Evolutionary conservation across 129 eudicot genomes (phyloP).

Genomic region (Lactuca sativa): DNA sequence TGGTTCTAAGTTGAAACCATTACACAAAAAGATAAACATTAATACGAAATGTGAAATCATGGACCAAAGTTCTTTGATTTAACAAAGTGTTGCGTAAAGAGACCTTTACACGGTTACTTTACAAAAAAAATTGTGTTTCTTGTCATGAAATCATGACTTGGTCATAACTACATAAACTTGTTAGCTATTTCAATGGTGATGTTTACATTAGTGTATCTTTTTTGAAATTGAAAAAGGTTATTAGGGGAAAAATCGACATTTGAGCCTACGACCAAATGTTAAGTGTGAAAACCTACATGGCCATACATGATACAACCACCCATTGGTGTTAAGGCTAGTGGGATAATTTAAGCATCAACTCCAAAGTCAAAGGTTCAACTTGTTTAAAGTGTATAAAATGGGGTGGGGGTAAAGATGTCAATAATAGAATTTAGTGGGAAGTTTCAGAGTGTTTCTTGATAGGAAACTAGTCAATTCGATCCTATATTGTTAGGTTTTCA

Average conservation of each 20-base stretch:
- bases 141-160: conserved; percentile 6
- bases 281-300: conserved; percentile 25
- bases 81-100: background rate
- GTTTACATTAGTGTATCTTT: background rate
- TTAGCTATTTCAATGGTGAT: background rate
- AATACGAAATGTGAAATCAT: conserved; percentile 17
- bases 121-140: background rate
- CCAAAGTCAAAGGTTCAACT: conserved; percentile 30
- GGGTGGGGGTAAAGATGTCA: conserved; percentile 34
- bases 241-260: conserved; percentile 14
- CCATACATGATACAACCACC: conserved; percentile 21
- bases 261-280: conserved; percentile 19
- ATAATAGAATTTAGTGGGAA: conserved; percentile 22
- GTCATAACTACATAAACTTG: background rate
- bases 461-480: conserved; percentile 26
- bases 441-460: conserved; percentile 30
- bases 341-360: conserved; percentile 16
- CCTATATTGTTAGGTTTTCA: conserved; percentile 19
- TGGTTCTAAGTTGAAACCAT: background rate
- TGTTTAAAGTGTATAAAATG: conserved; percentile 26
- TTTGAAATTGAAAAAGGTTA: background rate
- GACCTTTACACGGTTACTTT: conserved; percentile 17
- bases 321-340: conserved; percentile 27
- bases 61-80: background rate
- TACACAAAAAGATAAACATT: background rate